A percentile compares a stretch with the other conserved stretches of the same genome.
phyloP scores from a whole-genome alignment of 2,329 filamentous ascomycete genomes.

The Elsinoe ampelina region DNA sequence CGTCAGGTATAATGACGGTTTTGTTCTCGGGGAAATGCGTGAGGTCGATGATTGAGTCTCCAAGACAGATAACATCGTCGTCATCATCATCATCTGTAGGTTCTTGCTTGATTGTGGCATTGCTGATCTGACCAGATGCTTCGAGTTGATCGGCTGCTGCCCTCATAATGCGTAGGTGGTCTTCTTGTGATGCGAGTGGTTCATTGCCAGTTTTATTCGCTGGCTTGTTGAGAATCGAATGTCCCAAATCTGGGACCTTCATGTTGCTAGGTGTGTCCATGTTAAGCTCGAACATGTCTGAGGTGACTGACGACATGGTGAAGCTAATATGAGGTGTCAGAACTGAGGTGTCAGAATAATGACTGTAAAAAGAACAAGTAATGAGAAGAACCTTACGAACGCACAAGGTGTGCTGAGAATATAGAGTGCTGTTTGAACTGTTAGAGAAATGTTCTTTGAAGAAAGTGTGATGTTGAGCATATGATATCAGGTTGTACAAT shows the following conservation, averaged over 20 bases:
- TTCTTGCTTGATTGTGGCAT: not conserved
- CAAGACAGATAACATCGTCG: slow-evolving; percentile 1
- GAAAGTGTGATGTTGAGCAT: too few species aligned
- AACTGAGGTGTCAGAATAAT: too few species aligned
- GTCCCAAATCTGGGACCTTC: not conserved
- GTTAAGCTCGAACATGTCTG: not conserved
- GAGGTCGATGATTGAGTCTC: not conserved
- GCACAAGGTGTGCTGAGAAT: too few species aligned
- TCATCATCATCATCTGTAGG: slow-evolving; percentile 1
- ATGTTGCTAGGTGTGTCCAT: not conserved
- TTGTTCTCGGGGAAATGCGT: not conserved
- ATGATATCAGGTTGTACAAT: too few species aligned
- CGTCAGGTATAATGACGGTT: not conserved
- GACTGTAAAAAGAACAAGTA: too few species aligned
- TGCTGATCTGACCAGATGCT: not conserved
- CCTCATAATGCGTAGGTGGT: not conserved
- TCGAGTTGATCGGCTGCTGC: not conserved
- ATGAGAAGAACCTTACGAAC: too few species aligned
- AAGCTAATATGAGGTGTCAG: too few species aligned
- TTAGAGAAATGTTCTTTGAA: too few species aligned
- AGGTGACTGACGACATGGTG: not conserved
- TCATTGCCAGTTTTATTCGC: not conserved
- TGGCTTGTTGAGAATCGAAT: not conserved
- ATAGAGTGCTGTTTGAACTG: too few species aligned
- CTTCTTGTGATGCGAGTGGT: not conserved